These are phyloP conservation scores for Domatiomyces globalis DNA, from an alignment of 2,329 filamentous ascomycete species.

Conservation along the genomic window DNA sequence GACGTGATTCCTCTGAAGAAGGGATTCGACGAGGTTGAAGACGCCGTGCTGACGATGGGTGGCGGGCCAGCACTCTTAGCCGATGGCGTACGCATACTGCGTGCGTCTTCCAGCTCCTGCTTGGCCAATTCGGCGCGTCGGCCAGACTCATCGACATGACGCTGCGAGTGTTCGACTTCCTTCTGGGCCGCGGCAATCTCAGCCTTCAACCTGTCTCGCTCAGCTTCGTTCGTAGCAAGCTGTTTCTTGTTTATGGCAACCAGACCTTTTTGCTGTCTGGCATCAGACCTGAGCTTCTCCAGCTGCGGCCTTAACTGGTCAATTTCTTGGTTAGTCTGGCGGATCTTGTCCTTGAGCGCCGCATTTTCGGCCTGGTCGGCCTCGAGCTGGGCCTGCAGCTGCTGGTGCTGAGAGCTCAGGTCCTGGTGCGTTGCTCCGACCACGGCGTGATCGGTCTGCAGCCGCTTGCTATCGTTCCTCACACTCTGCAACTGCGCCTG, in stretches of 20 bases:
- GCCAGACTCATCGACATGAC: slow-evolving; percentile 32
- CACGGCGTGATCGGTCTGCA: slow-evolving; percentile 70
- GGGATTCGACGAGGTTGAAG: slow-evolving; percentile 62
- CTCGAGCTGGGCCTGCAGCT: slow-evolving; percentile 59
- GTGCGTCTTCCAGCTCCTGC: slow-evolving; percentile 14
- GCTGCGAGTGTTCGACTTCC: slow-evolving; percentile 45
- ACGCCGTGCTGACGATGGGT: slow-evolving; percentile 50
- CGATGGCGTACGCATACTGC: slow-evolving; percentile 10
- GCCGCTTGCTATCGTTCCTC: slow-evolving; percentile 65
- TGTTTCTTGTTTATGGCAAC: slow-evolving; percentile 99
- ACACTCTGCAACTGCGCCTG: slow-evolving; percentile 69
- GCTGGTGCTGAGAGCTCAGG: slow-evolving; percentile 66
- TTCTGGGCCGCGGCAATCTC: slow-evolving; percentile 58
- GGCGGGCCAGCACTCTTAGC: slow-evolving; percentile 7
- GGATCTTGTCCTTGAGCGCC: slow-evolving; percentile 73
- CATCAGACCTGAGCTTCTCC: slow-evolving; percentile 84
- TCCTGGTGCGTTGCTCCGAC: slow-evolving; percentile 71
- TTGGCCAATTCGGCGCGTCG: slow-evolving; percentile 30
- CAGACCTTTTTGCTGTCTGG: slow-evolving; percentile 86
- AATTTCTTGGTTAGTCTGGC: slow-evolving; percentile 67
- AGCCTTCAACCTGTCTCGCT: slow-evolving; percentile 71
- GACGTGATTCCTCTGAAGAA: slow-evolving; percentile 66
- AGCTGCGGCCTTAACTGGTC: slow-evolving; percentile 74
- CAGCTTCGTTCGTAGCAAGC: slow-evolving; percentile 70
- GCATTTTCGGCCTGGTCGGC: slow-evolving; percentile 81